phyloP scores from a whole-genome alignment of 306 rosid species.

The Arachis stenosperma region DNA sequence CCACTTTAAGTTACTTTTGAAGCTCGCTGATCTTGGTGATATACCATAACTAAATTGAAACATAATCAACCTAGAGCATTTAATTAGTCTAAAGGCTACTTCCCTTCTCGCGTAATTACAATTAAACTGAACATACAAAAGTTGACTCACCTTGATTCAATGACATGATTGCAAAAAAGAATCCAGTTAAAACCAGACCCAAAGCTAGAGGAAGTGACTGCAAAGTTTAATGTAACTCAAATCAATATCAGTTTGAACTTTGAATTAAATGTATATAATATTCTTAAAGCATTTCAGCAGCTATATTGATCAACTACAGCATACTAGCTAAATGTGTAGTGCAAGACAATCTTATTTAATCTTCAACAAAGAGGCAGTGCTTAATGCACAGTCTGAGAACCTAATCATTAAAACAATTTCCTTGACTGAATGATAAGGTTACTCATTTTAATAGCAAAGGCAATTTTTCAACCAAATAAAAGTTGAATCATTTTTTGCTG shows the following conservation, averaged over 20 bases:
- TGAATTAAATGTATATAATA: slow-evolving; percentile 31
- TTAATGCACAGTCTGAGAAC: slow-evolving; percentile 15
- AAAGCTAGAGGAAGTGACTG: slow-evolving; percentile 93
- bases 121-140: slow-evolving; percentile 26
- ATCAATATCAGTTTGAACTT: slow-evolving; percentile 27
- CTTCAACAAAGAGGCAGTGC: slow-evolving; percentile 25
- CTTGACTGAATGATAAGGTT: slow-evolving; percentile 29
- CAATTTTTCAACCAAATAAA: slow-evolving; percentile 3
- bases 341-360: slow-evolving; percentile 9
- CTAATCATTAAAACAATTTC: slow-evolving; percentile 29
- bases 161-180: slow-evolving; percentile 80
- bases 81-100: slow-evolving; percentile 1
- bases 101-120: background rate
- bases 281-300: slow-evolving; percentile 29
- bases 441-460: slow-evolving; percentile 23
- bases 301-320: slow-evolving; percentile 20
- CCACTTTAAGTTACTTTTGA: slow-evolving; percentile 14
- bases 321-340: slow-evolving; percentile 17
- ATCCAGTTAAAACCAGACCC: slow-evolving; percentile 70
- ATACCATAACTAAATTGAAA: background rate
- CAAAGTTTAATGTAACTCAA: slow-evolving; percentile 38
- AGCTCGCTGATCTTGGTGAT: background rate
- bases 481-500: slow-evolving; percentile 19
- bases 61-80: background rate
- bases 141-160: slow-evolving; percentile 78